phyloP scores from a whole-genome alignment of 345 rosid genomes.

The Salix purpurea region DNA sequence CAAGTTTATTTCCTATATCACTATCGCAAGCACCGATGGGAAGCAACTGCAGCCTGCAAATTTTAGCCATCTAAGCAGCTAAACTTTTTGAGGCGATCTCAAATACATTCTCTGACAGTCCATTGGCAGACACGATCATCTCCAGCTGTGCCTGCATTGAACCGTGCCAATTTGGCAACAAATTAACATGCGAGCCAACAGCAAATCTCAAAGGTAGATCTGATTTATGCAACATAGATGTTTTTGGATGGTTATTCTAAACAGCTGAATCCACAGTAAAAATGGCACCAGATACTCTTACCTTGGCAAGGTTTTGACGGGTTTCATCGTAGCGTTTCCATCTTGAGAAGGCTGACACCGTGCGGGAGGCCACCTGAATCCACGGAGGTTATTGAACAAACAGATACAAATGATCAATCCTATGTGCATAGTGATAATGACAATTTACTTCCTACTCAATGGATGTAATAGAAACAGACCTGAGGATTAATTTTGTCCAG shows the following conservation, averaged over 20 bases:
- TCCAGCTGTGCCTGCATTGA: conserved; percentile 80
- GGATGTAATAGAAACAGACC: conserved; percentile 33
- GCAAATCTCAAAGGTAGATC: not conserved
- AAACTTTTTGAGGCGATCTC: conserved; percentile 96
- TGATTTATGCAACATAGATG: not conserved
- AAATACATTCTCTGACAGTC: conserved; percentile 86
- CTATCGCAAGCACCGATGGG: not conserved
- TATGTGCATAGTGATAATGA: not conserved
- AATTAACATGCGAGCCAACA: not conserved
- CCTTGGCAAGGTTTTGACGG: conserved; percentile 85
- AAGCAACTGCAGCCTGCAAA: not conserved
- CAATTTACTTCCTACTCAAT: not conserved
- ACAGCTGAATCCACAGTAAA: not conserved
- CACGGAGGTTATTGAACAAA: not conserved
- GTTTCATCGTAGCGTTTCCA: conserved; percentile 89
- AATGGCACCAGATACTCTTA: conserved; percentile 15
- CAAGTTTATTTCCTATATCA: not conserved
- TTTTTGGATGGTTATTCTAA: not conserved
- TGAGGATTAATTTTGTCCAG: conserved; percentile 92
- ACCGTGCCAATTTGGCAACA: not conserved
- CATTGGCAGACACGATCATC: conserved; percentile 83
- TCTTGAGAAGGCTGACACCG: conserved; percentile 96
- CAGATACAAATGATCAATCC: not conserved
- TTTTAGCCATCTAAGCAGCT: conserved; percentile 42
- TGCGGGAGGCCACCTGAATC: conserved; percentile 81